Conservation (phyloP, 176 grass and related monocot species). For the Rhynchospora pubera region DNA sequence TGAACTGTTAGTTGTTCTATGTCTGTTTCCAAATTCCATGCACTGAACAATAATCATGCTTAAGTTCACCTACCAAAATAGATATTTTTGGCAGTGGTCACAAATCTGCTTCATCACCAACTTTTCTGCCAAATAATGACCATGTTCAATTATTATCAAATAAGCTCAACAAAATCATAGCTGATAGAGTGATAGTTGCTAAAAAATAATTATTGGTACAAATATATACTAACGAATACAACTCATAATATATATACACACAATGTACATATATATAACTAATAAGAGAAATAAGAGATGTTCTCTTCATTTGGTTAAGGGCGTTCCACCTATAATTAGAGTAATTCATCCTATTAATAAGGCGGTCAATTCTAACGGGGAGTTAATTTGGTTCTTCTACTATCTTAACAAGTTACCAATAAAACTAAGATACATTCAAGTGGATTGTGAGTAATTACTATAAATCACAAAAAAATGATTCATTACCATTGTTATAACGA, state of each 20-base stretch:
- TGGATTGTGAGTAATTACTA: neutral
- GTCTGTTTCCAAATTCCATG: neutral
- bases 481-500: neutral
- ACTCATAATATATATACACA: neutral
- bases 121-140: neutral
- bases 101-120: neutral
- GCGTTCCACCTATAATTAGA: neutral
- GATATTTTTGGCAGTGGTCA: neutral
- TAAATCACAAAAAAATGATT: neutral
- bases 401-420: neutral
- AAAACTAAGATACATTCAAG: neutral
- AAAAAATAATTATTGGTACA: neutral
- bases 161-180: neutral
- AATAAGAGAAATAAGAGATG: neutral
- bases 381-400: neutral
- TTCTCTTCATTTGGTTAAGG: neutral
- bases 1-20: neutral
- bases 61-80: slow-evolving; percentile 6
- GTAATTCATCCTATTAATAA: neutral
- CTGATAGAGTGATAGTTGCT: too few species aligned
- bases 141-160: neutral
- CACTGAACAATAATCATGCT: neutral
- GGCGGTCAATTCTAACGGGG: neutral
- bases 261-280: neutral
- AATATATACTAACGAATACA: neutral